These are phyloP conservation scores for Cadophora sp. DNA, from an alignment of 2,329 filamentous ascomycete genomes.

Conservation along the genomic window DNA sequence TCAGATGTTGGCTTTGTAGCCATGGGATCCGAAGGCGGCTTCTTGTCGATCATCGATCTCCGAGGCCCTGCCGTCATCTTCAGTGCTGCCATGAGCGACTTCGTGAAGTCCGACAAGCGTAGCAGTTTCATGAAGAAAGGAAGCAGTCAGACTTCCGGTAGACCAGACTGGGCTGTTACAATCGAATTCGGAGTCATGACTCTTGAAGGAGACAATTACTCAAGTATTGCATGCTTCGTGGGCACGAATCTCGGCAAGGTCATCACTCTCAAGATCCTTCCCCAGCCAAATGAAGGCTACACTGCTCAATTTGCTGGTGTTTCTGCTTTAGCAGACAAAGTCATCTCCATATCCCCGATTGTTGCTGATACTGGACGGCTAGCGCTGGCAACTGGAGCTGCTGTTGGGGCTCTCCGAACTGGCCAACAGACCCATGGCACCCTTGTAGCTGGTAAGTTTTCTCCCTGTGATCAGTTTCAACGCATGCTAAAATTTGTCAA, in stretches of 20 bases:
- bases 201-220: conserved; percentile 92
- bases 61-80: conserved; percentile 87
- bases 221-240: conserved; percentile 90
- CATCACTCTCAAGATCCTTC: conserved; percentile 89
- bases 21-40: conserved; percentile 83
- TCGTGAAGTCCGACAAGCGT: conserved; percentile 78
- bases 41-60: conserved; percentile 83
- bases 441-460: conserved; percentile 71
- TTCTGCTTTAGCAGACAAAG: conserved; percentile 67
- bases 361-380: conserved; percentile 77
- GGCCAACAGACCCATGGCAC: conserved; percentile 81
- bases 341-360: conserved; percentile 82
- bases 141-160: conserved; percentile 54
- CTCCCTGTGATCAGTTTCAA: neutral
- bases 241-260: conserved; percentile 87
- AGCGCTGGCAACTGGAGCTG: conserved; percentile 75
- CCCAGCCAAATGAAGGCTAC: conserved; percentile 72
- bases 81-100: conserved; percentile 73
- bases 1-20: conserved; percentile 95
- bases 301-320: conserved; percentile 74
- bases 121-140: conserved; percentile 71
- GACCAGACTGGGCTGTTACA: conserved; percentile 76
- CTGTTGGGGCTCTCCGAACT: conserved; percentile 77
- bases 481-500: conserved; percentile 30
- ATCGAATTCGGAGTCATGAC: conserved; percentile 95